Evolutionary conservation across 2,329 filamentous ascomycete genomes (phyloP), one percentile per base, ranked within the genome.

Genomic region (Alternaria conjuncta): DNA sequence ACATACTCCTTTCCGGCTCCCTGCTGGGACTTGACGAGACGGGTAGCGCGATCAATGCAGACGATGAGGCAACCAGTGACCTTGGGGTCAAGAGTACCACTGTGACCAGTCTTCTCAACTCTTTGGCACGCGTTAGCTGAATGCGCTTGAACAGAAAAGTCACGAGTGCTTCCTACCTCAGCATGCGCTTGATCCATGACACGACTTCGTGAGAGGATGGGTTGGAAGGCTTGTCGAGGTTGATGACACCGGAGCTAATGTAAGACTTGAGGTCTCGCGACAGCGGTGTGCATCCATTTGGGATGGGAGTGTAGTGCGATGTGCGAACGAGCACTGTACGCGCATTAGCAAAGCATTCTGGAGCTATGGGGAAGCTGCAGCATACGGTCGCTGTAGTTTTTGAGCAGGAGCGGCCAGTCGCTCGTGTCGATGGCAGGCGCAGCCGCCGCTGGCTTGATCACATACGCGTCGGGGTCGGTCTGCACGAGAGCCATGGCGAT

Each of bases 1-100:
- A 98, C 94, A 81, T 99, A 99, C 85, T 99, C 96, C 86, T 99
- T 99, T 87, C 96, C 96, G 66, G 96, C 96, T 78, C 95, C 94
- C 84, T 99, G 96, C 84, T 99, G 96, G 57, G 94, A 97, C 87
- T 99, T 99, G 81, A 99, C 96, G 62, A 99, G 90, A 77, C 96
- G 92, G 71, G 96, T 99, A 58, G 96, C 96, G 78, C 96, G 94
- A 84, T 98, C 96, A 80, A 98, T 92, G 83, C 93, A 96, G 78
- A 96, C 93, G 79, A 97, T 97, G 80, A 97, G 84, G 83, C 94
- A 97, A 75, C 94, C 94, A 53, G 94, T 99, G 78, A 99, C 96
- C 85, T 97, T 98, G 78, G 95, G 95, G 81, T 99, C 96, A 75
- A 99, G 92, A 66, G 96, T 99, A 81, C 96, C 96, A 74, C 94